phyloP scores from a whole-genome alignment of 768 basidiomycete genomes.

The Naematelia aurantialba region DNA sequence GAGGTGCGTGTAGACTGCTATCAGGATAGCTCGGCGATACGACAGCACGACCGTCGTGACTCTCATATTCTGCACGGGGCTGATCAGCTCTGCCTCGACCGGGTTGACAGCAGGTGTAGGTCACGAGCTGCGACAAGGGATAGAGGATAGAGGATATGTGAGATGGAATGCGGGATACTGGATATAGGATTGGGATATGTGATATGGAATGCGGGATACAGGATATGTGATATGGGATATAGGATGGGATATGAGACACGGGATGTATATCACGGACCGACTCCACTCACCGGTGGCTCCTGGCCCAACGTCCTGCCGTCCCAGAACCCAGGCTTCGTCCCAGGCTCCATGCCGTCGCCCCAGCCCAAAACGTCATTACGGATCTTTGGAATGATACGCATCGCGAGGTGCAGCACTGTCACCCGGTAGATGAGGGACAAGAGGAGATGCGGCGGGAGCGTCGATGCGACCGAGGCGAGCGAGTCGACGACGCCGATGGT shows the following conservation, averaged over 20 bases:
- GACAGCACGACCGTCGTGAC: constrained; percentile 48
- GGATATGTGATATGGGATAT: too few species aligned
- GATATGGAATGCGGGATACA: too few species aligned
- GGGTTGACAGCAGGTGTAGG: background rate
- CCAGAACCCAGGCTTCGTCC: constrained; percentile 39
- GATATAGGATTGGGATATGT: background rate
- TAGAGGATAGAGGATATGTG: background rate
- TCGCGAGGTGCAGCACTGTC: constrained; percentile 48
- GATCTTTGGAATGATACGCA: constrained; percentile 49
- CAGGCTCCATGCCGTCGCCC: constrained; percentile 36
- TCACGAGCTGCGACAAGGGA: background rate
- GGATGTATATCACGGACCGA: too few species aligned
- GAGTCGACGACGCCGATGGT: constrained; percentile 16
- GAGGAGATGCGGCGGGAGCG: constrained; percentile 45
- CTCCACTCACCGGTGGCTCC: constrained; percentile 47
- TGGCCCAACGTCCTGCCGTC: constrained; percentile 44
- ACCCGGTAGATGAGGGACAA: constrained; percentile 49
- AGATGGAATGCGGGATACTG: background rate
- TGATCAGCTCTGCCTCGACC: constrained; percentile 2
- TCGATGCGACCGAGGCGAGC: constrained; percentile 10
- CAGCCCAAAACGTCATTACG: constrained; percentile 42
- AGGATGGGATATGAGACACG: background rate
- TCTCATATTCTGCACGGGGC: constrained; percentile 38
- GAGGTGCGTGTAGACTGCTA: constrained; percentile 51
- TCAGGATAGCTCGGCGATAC: constrained; percentile 49